These are phyloP conservation scores for Protomyces macrosporus DNA, from an alignment of 1,139 yeast genomes.

Conservation along the genomic window DNA sequence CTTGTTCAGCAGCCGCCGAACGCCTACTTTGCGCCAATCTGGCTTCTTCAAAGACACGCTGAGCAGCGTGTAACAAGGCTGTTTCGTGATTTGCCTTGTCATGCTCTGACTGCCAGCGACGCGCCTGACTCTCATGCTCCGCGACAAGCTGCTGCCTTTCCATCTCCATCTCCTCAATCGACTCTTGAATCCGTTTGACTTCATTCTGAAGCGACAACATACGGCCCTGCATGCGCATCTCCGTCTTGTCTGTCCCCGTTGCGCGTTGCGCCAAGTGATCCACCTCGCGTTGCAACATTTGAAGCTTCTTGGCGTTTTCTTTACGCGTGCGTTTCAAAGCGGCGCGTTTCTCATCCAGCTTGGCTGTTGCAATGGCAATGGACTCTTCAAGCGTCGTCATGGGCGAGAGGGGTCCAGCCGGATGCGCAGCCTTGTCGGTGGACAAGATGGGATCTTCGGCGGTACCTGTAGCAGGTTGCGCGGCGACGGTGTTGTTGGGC, in stretches of 20 bases:
- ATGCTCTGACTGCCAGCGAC: slow-evolving; percentile 2
- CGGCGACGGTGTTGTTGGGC: not conserved
- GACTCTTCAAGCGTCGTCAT: slow-evolving; percentile 16
- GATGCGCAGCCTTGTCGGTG: not conserved
- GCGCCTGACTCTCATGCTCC: not conserved
- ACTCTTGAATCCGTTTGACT: slow-evolving; percentile 18
- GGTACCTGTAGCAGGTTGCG: not conserved
- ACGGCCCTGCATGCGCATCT: slow-evolving; percentile 15
- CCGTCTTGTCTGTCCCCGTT: slow-evolving; percentile 16
- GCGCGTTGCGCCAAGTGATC: slow-evolving; percentile 2
- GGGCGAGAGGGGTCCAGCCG: slow-evolving; percentile 10
- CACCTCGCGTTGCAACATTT: slow-evolving; percentile 16
- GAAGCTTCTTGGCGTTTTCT: slow-evolving; percentile 17
- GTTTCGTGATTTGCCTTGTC: slow-evolving; percentile 3
- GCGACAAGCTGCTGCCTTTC: not conserved
- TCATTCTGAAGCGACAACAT: slow-evolving; percentile 20
- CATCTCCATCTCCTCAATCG: slow-evolving; percentile 18
- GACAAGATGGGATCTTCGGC: not conserved
- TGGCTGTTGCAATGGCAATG: slow-evolving; percentile 3
- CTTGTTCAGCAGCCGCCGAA: not conserved
- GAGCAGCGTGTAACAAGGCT: not conserved
- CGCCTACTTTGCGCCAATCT: slow-evolving; percentile 4
- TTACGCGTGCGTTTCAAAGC: slow-evolving; percentile 14
- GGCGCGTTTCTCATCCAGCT: slow-evolving; percentile 4
- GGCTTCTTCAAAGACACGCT: slow-evolving; percentile 1